Evolutionary conservation across 1,139 yeast genomes (phyloP), one percentile per base, ranked within the genome.

Genomic region (Zygosaccharomyces pseudobailii): DNA sequence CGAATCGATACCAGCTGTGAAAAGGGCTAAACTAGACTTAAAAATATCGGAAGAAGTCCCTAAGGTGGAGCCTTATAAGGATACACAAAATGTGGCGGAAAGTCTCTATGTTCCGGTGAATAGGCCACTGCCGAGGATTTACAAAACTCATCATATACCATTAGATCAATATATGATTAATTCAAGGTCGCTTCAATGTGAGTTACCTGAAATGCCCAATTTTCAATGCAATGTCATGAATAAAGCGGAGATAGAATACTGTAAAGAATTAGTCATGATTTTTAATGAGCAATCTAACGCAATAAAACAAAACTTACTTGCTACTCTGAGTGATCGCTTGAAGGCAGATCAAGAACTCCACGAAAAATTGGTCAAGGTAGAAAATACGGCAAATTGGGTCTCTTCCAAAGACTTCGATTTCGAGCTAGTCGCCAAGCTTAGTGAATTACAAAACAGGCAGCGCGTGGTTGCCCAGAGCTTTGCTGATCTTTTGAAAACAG

Each of bases 91-190:
- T 21, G 40, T 39, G 10, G 43, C 49, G 10, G 59, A 53, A 19
- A 53, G 42, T 34, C 46, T 58, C 20, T 51, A 58, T 20, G 54
- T 55, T 36, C 63, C 64, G 8, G 63, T 60, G 5, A 61, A 61
- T 36, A 50, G 48, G 21, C 53, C 62, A 3, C 47, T 59, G 35
- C 63, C 63, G 6, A 48, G 59, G 27, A 41, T 57, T 7, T 59
- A 56, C 40, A 56, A 51, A 37, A 45, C 51, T n/a, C 57, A 55
- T 21, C 41, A 42, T 7, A 48, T 56, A 19, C 50, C 53, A 1
- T 27, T 44, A 20, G 49, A 49, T 19, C 55, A 56, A 31, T 52
- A 52, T 36, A 51, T 46, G 19, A 50, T 59, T 13, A 50, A 55
- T 19, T 35, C 51, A 10, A 39, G 49, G 8, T 39, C 51, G 2